Evolutionary conservation across 805 yeast species (phyloP), one percentile per base, ranked within the genome.

Genomic region (Kluyveromyces wickerhamii): DNA sequence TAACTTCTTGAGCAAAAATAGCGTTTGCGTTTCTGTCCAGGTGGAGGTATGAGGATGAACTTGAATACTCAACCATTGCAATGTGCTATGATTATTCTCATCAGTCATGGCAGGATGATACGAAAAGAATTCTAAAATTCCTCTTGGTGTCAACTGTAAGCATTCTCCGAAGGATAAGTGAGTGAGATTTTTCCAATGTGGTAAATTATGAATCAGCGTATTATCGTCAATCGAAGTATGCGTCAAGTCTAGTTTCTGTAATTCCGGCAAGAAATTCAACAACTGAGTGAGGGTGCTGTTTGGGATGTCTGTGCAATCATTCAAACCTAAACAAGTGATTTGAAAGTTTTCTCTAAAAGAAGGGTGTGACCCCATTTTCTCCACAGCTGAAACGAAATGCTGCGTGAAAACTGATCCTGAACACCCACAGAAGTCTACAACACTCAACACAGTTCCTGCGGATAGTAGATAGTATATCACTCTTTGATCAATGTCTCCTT

Each of bases 351-450:
- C 44, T 22, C 45, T 46, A 14, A 47, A 70, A 49, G 43, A 38
- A 39, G 49, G 34, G 36, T 46, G 42, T 38, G 47, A 39, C 17
- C 32, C 40, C 32, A 57, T 38, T 21, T 38, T 45, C 2, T 48
- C 44, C n/a, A 55, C 41, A 6, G 59, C 59, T 6, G 34, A 49
- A 12, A 67, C 62, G 47, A 85, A 79, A 16, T 82, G 78, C 10
- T 63, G 47, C 9, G 76, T 74, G 51, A 86, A 84, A 20, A 52
- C 61, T 23, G 63, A 65, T 29, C 83, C 80, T 5, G 85, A 74
- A 24, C 94, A 83, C 6, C 96, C 96, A 57, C 96, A 87, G 43
- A 87, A 85, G 58, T 87, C 96, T 9, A 87, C 59, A 1, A 84
- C 74, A 55, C 79, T 72, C 32, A 88, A 62, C 6, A 48, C 49